Evolutionary conservation across 192 early-diverging fungal species (phyloP), one percentile per base, ranked within the genome.

Genomic region (Coemansia umbellata): DNA sequence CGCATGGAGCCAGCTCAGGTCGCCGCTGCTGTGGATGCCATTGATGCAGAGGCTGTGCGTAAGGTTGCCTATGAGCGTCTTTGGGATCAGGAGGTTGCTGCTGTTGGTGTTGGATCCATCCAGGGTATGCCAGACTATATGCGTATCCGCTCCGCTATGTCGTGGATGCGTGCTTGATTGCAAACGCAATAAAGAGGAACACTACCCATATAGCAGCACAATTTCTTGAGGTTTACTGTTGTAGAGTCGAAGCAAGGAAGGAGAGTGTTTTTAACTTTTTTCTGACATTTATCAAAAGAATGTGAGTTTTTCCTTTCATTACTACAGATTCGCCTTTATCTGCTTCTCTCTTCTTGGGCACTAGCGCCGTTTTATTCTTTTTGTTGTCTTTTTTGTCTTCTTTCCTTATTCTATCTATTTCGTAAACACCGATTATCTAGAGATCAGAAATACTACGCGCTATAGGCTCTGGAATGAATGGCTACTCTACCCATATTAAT

Each of bases 41-140:
- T 97, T 37, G 89, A 90, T 26, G 88, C 86, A n/a, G 63, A 69
- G 47, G 87, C 96, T 61, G 91, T 98, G 33, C 85, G 87, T 78
- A 83, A 88, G 54, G 91, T 87, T 50, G 92, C 93, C 36, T 69
- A 79, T 44, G 81, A 94, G 79, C 91, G 95, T 74, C 80, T 98
- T 42, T 90, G 89, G 81, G 87, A 94, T 74, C 78, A 87, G 55
- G 95, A 98, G 72, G 85, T 91, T 13, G 78, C 78, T 24, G 80
- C 86, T 28, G 82, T 89, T 41, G 93, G 91, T 15, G 83, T 95
- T 51, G 95, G 95, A 22, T 83, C 92, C 40, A 82, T 95, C 59
- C 92, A 94, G 72, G 79, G 83, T 52, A 78, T 97, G 83, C 84
- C 89, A 28, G 91, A 97, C 78, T 95, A 87, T 78, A 86, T 84